phyloP scores from a whole-genome alignment of 2,329 filamentous ascomycete genomes.

The Aspergillus quadricinctus region DNA sequence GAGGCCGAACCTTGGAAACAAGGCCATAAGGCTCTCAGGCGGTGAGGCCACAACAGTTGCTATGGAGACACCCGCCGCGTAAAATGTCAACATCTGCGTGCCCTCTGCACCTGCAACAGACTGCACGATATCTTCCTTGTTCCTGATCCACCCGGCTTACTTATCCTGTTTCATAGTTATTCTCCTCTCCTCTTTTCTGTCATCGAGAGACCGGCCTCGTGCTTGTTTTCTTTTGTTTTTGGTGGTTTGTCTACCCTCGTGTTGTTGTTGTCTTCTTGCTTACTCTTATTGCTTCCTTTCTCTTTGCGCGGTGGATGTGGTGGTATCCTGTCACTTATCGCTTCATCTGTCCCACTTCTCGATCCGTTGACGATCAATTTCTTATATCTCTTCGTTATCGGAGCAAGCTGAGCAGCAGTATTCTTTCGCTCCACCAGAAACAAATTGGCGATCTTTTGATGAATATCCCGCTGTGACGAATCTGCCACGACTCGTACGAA shows the following conservation, averaged over 20 bases:
- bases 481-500: constrained; percentile 15
- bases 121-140: background rate
- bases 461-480: constrained; percentile 16
- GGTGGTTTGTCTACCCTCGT: constrained; percentile 5
- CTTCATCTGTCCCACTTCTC: constrained; percentile 7
- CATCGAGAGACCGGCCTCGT: background rate
- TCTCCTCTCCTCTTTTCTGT: constrained; percentile 5
- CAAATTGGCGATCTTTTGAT: constrained; percentile 12
- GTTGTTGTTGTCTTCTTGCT: constrained; percentile 1
- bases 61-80: constrained; percentile 29
- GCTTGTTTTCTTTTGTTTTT: constrained; percentile 5
- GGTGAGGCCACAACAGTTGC: constrained; percentile 24
- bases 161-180: constrained; percentile 6
- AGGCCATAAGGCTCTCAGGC: constrained; percentile 14
- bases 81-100: constrained; percentile 24
- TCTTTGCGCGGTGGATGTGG: background rate
- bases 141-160: constrained; percentile 9
- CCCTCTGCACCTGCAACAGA: background rate
- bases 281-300: background rate
- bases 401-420: constrained; percentile 3
- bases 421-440: constrained; percentile 10
- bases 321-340: constrained; percentile 13
- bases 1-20: constrained; percentile 5
- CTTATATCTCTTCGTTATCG: constrained; percentile 23
- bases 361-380: background rate